Percentiles rank a stretch among this genome's conserved stretches.
phyloP scores from a whole-genome alignment of 2,329 filamentous ascomycete genomes.

The Epichloe bromicola region DNA sequence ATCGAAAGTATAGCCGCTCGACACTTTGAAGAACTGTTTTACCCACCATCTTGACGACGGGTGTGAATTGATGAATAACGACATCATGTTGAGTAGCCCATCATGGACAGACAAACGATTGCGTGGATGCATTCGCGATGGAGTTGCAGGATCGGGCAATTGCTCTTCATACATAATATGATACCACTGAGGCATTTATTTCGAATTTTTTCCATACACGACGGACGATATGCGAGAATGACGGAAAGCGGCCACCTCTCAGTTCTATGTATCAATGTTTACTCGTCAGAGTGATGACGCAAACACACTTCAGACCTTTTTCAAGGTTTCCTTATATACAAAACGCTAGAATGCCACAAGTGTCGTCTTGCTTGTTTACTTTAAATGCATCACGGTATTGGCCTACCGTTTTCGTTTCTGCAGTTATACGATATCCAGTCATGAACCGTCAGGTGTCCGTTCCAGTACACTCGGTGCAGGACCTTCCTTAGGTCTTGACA shows the following conservation, averaged over 20 bases:
- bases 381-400: background rate
- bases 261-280: background rate
- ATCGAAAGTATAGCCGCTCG: conserved; percentile 15
- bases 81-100: background rate
- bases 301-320: background rate
- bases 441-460: background rate
- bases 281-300: background rate
- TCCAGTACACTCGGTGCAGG: background rate
- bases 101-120: background rate
- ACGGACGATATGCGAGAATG: background rate
- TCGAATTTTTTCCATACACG: background rate
- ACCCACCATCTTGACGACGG: conserved; percentile 4
- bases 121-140: background rate
- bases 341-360: background rate
- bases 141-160: no score
- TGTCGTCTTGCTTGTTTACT: background rate
- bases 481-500: conserved; percentile 66
- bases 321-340: background rate
- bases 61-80: background rate
- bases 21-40: conserved; percentile 30
- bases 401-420: background rate
- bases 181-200: background rate
- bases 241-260: background rate
- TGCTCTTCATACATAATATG: background rate
- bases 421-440: background rate